Evolutionary conservation across 176 grass and related monocot genomes (phyloP).

Genomic region (Musa acuminata): DNA sequence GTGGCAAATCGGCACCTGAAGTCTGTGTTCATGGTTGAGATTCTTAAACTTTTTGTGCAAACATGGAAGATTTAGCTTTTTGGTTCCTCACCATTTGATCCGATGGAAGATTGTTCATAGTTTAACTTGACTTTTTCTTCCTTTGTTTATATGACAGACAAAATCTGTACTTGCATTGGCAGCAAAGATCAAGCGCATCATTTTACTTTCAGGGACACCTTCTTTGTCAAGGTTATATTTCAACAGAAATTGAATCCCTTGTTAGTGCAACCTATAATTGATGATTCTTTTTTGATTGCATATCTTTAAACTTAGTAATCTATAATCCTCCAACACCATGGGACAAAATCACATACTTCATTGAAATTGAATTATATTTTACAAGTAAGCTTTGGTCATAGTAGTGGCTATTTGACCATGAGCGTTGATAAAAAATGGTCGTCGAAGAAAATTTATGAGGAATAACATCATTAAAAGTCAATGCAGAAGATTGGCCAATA

Average conservation of each 20-base stretch:
- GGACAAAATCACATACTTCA: not conserved
- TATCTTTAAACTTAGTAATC: not conserved
- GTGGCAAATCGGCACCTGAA: not conserved
- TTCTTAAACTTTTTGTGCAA: not conserved
- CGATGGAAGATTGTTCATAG: not conserved
- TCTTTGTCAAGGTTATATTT: conserved; percentile 90
- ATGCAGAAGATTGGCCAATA: no score
- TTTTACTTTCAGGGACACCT: conserved; percentile 91
- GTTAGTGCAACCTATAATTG: not conserved
- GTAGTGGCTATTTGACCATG: no score
- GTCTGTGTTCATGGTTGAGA: not conserved
- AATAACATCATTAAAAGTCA: no score
- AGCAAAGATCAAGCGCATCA: conserved; percentile 35
- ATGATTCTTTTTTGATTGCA: not conserved
- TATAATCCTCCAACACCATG: not conserved
- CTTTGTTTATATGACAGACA: conserved; percentile 41
- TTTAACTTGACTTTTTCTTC: not conserved
- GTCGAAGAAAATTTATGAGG: no score
- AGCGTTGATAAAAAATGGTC: no score
- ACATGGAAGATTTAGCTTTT: not conserved
- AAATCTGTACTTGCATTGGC: conserved; percentile 66
- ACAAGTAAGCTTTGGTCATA: no score
- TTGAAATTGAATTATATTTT: not conserved
- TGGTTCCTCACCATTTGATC: not conserved
- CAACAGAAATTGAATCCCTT: conserved; percentile 1